These are phyloP conservation scores for Brassica carinata DNA, from an alignment of 345 rosid genomes.

Conservation along the genomic window DNA sequence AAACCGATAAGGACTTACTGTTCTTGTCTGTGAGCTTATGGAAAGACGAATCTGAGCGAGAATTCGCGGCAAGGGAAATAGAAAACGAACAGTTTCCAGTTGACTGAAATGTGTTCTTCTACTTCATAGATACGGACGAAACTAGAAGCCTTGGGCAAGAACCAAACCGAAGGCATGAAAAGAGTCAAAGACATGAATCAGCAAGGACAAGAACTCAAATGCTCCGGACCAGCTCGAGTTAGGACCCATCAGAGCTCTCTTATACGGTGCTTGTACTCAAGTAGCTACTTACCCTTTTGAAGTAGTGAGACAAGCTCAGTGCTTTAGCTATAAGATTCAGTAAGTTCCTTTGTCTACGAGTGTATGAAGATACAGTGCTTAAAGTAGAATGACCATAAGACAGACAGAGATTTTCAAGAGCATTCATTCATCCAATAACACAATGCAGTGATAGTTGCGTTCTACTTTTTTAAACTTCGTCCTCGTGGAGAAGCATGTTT, in stretches of 20 bases:
- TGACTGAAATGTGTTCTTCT: neutral
- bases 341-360: slow-evolving; percentile 43
- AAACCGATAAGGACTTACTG: slow-evolving; percentile 25
- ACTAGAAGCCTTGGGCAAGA: too few species aligned
- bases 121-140: too few species aligned
- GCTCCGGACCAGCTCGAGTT: slow-evolving; percentile 72
- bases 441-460: too few species aligned
- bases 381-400: too few species aligned
- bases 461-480: slow-evolving; percentile 49
- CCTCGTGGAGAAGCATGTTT: slow-evolving; percentile 85
- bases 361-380: too few species aligned
- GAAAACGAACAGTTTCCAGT: neutral
- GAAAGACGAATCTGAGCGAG: slow-evolving; percentile 34
- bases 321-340: too few species aligned
- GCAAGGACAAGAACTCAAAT: slow-evolving; percentile 61
- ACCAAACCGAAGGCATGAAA: slow-evolving; percentile 3
- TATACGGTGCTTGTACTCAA: slow-evolving; percentile 73
- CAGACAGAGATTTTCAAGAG: too few species aligned
- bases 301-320: slow-evolving; percentile 46
- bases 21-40: slow-evolving; percentile 57
- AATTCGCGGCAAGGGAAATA: too few species aligned
- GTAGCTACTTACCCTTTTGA: slow-evolving; percentile 93
- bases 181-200: slow-evolving; percentile 65
- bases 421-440: too few species aligned
- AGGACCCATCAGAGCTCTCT: slow-evolving; percentile 76